phyloP scores from a whole-genome alignment of 2,329 filamentous ascomycete species.

The Cercospora zeina region DNA sequence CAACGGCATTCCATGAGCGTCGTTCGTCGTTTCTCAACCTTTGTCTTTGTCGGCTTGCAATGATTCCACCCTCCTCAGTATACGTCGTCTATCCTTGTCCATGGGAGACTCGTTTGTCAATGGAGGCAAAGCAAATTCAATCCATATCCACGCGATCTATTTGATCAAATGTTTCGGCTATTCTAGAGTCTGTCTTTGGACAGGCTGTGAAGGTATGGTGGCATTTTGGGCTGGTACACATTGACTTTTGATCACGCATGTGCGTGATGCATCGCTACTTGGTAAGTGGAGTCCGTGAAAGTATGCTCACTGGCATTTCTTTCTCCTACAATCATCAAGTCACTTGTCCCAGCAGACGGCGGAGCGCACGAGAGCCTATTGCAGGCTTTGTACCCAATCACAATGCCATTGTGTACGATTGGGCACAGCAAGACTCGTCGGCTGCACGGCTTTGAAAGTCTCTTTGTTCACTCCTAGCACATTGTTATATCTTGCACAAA shows the following conservation, averaged over 20 bases:
- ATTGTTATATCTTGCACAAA: neutral
- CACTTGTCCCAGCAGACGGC: neutral
- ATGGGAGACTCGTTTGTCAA: constrained; percentile 23
- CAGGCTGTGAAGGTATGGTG: constrained; percentile 4
- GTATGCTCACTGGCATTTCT: neutral
- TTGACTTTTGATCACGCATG: neutral
- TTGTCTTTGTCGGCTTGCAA: neutral
- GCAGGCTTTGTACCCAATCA: neutral
- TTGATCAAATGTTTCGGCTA: constrained; percentile 19
- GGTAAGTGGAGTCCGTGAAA: neutral
- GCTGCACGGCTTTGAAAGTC: neutral
- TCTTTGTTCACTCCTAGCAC: neutral
- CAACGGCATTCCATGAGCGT: neutral
- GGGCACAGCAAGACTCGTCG: neutral
- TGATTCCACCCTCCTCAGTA: constrained; percentile 18
- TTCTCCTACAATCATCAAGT: neutral
- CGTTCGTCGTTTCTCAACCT: neutral
- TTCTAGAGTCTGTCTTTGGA: constrained; percentile 6
- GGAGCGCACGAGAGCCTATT: no score
- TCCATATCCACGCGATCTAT: constrained; percentile 6
- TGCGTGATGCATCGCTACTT: neutral
- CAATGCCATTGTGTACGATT: neutral
- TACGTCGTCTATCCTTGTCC: constrained; percentile 21
- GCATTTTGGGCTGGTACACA: constrained; percentile 7
- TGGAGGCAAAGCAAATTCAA: constrained; percentile 17